These are phyloP conservation scores for Stemphylium vesicarium DNA, from an alignment of 2,329 filamentous ascomycete species.

Conservation along the genomic window DNA sequence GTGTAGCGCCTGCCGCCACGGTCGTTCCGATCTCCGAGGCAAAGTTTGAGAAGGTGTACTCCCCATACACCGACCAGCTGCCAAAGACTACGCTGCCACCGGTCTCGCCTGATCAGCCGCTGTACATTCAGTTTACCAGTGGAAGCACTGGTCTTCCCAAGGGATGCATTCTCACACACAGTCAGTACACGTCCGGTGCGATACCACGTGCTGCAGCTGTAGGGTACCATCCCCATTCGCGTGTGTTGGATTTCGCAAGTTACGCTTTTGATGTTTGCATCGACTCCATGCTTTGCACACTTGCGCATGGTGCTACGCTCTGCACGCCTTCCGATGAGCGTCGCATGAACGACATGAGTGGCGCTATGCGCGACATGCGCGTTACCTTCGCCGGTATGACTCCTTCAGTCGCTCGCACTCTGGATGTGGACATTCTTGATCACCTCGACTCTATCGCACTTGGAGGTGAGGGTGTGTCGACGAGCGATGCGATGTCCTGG, in stretches of 20 bases:
- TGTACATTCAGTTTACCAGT: constrained; percentile 48
- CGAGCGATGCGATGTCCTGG: constrained; percentile 53
- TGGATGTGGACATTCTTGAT: constrained; percentile 47
- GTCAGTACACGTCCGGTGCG: constrained; percentile 45
- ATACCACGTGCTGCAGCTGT: constrained; percentile 41
- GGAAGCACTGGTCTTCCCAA: constrained; percentile 47
- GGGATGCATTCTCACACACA: constrained; percentile 44
- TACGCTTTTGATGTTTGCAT: constrained; percentile 49
- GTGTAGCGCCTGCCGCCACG: constrained; percentile 37
- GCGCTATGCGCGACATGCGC: constrained; percentile 45
- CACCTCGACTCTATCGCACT: constrained; percentile 53
- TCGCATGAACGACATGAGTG: constrained; percentile 56
- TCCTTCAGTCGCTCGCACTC: constrained; percentile 46
- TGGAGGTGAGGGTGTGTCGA: constrained; percentile 47
- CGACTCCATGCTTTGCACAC: constrained; percentile 46
- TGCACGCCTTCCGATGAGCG: constrained; percentile 54
- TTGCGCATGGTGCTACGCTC: constrained; percentile 42
- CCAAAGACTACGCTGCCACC: constrained; percentile 33
- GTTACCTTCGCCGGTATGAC: constrained; percentile 47
- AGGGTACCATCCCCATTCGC: constrained; percentile 44
- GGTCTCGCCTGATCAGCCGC: constrained; percentile 31
- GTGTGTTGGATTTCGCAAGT: constrained; percentile 46
- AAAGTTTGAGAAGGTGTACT: constrained; percentile 38
- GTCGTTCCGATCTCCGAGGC: constrained; percentile 45
- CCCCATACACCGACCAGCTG: constrained; percentile 36